Evolutionary conservation across 352 stramenopile species (phyloP).

Genomic region (Globisporangium iwayamae): DNA sequence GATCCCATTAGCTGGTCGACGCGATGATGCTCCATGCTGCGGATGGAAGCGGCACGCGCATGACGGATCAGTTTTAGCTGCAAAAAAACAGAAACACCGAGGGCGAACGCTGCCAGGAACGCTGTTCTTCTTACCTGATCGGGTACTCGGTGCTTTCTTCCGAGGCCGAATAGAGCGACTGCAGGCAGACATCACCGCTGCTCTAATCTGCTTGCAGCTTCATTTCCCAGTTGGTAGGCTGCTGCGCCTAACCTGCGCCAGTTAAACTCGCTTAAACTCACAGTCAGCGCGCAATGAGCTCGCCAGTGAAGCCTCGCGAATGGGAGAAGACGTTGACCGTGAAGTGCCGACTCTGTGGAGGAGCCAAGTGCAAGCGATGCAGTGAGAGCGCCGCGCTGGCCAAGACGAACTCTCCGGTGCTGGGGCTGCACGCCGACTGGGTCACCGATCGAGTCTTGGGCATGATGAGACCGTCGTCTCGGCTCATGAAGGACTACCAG

Average conservation of each 20-base stretch:
- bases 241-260: not conserved
- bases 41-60: not conserved
- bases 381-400: slow-evolving; percentile 71
- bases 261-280: not conserved
- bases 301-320: slow-evolving; percentile 69
- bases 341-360: slow-evolving; percentile 83
- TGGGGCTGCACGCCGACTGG: slow-evolving; percentile 84
- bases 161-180: not conserved
- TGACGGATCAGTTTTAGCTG: slow-evolving; percentile 5
- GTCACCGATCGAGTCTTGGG: slow-evolving; percentile 81
- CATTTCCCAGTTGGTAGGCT: slow-evolving; percentile 6
- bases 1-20: not conserved
- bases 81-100: slow-evolving; percentile 1
- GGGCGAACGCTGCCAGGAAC: not conserved
- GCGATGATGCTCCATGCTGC: not conserved
- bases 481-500: slow-evolving; percentile 80
- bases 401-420: slow-evolving; percentile 72
- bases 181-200: not conserved
- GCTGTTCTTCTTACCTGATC: not conserved
- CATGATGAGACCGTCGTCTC: slow-evolving; percentile 88
- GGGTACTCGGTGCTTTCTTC: not conserved
- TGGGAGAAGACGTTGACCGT: slow-evolving; percentile 83
- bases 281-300: slow-evolving; percentile 35
- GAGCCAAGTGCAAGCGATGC: slow-evolving; percentile 84
- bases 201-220: not conserved